phyloP scores from a whole-genome alignment of 2,329 filamentous ascomycete species.

The Trichophyton mentagrophytes region DNA sequence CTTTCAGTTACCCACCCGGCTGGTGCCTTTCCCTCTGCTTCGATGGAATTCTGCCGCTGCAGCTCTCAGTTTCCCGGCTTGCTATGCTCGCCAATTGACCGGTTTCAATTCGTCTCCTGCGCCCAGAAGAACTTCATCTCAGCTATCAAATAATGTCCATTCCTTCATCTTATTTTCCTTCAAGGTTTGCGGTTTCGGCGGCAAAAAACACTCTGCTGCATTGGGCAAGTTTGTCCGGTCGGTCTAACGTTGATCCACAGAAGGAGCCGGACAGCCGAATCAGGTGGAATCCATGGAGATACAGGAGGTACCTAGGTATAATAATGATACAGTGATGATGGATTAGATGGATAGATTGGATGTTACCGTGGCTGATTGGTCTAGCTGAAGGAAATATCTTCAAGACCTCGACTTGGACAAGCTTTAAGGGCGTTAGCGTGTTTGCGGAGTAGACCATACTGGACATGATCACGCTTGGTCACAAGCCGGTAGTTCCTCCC shows the following conservation, averaged over 20 bases:
- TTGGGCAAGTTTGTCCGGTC: neutral
- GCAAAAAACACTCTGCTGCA: conserved; percentile 4
- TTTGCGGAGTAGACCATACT: neutral
- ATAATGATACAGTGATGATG: neutral
- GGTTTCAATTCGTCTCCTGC: neutral
- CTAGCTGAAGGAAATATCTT: neutral
- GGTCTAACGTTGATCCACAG: neutral
- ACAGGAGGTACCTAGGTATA: neutral
- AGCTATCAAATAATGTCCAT: too few species aligned
- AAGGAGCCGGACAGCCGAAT: neutral
- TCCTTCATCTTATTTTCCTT: neutral
- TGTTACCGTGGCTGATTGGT: neutral
- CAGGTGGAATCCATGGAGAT: too few species aligned
- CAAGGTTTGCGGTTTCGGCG: neutral
- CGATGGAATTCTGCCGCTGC: neutral
- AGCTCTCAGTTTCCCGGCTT: neutral
- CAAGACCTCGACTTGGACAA: neutral
- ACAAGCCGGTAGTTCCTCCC: neutral
- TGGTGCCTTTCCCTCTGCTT: neutral
- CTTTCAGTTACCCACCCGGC: neutral
- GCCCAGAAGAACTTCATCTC: too few species aligned
- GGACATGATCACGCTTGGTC: neutral
- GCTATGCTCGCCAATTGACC: neutral
- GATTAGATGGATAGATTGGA: neutral
- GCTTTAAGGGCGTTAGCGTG: neutral